A percentile compares a stretch with the other conserved stretches of the same genome.
Evolutionary conservation across 371 early-diverging fungal species (phyloP).

Genomic region (Batrachochytrium dendrobatidis): DNA sequence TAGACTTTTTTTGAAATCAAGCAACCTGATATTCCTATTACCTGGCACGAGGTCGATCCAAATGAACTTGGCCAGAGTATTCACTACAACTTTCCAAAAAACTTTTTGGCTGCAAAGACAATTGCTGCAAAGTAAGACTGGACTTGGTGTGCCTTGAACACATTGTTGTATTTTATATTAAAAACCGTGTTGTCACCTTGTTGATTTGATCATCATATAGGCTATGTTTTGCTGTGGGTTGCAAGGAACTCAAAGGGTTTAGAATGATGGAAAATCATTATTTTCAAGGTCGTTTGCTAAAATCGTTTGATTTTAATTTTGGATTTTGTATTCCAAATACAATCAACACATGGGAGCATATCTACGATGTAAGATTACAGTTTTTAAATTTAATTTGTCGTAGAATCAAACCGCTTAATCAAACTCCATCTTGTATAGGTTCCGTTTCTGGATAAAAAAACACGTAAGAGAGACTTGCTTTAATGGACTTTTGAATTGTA

Average conservation of each 20-base stretch:
- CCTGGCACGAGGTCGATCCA: constrained; percentile 21
- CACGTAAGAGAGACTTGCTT: constrained; percentile 15
- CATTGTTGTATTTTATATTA: neutral
- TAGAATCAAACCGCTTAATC: neutral
- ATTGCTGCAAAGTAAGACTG: constrained; percentile 33
- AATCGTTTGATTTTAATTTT: constrained; percentile 41
- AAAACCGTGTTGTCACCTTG: neutral
- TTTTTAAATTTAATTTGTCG: neutral
- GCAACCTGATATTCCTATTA: constrained; percentile 19
- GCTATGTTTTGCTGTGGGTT: constrained; percentile 36
- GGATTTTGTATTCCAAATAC: constrained; percentile 40
- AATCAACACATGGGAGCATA: constrained; percentile 37
- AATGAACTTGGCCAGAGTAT: constrained; percentile 20
- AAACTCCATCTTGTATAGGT: constrained; percentile 12
- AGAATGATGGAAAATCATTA: constrained; percentile 47
- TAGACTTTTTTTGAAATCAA: constrained; percentile 32
- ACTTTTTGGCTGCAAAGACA: constrained; percentile 20
- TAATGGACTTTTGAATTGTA: neutral
- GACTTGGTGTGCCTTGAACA: neutral
- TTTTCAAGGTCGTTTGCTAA: constrained; percentile 31
- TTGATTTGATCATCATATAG: constrained; percentile 2
- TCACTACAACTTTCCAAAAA: constrained; percentile 28
- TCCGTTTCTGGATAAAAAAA: constrained; percentile 23
- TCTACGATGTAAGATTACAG: constrained; percentile 25
- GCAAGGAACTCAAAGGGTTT: constrained; percentile 25